A percentile compares a stretch with the other conserved stretches of the same genome.
These are phyloP conservation scores for Gelatoporia subvermispora DNA, from an alignment of 768 basidiomycete species.

Conservation along the genomic window DNA sequence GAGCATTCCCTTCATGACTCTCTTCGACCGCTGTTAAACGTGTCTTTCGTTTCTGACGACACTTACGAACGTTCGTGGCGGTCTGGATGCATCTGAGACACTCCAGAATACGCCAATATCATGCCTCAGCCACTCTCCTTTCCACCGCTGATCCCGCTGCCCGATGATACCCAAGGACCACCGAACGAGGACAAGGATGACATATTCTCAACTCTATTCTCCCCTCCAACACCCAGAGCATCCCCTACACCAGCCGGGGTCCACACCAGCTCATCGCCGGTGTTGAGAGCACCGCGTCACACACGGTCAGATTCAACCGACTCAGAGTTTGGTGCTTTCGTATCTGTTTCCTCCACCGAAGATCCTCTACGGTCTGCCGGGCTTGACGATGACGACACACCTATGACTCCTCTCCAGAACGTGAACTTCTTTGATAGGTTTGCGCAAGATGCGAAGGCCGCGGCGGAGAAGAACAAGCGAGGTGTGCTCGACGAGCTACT, in stretches of 20 bases:
- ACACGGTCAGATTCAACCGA: slow-evolving; percentile 23
- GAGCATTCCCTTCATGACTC: too few species aligned
- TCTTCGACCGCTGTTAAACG: too few species aligned
- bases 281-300: slow-evolving; percentile 5
- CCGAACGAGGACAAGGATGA: slow-evolving; percentile 22
- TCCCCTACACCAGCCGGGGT: slow-evolving; percentile 18
- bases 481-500: slow-evolving; percentile 61
- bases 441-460: slow-evolving; percentile 48
- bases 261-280: slow-evolving; percentile 2
- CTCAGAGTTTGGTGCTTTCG: slow-evolving; percentile 60
- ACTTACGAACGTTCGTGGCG: too few species aligned
- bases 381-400: not conserved
- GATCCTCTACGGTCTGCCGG: slow-evolving; percentile 38
- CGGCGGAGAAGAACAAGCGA: slow-evolving; percentile 47
- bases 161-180: slow-evolving; percentile 2
- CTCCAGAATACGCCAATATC: not conserved
- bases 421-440: slow-evolving; percentile 60
- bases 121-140: slow-evolving; percentile 9
- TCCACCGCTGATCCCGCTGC: slow-evolving; percentile 24
- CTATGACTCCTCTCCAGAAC: slow-evolving; percentile 15
- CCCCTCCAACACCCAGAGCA: slow-evolving; percentile 28
- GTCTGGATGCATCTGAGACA: too few species aligned
- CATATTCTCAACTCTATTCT: slow-evolving; percentile 30
- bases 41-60: too few species aligned
- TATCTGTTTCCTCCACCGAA: slow-evolving; percentile 48